Evolutionary conservation across 495 filamentous ascomycete genomes (phyloP), one percentile per base, ranked within the genome.

Genomic region (Chaetomium tenue): DNA sequence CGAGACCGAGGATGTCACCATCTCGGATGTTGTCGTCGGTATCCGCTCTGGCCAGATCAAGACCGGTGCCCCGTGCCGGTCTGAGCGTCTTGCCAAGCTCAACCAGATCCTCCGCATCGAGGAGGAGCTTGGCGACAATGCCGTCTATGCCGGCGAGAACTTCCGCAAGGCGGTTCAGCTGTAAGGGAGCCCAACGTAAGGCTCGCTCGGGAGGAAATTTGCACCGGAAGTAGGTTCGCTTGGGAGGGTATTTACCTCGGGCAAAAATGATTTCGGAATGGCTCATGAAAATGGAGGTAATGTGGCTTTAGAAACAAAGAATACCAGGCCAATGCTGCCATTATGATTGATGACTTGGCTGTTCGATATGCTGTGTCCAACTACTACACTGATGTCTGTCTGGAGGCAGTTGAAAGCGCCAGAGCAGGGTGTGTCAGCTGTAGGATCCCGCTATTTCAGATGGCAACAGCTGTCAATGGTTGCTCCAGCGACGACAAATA

Each of bases 71-170:
- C 94, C 94, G 65, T 88, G 87, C 75, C 84, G 95, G 68, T 97
- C 93, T 61, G 95, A 99, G 87, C 92, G 95, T 83, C 85, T 98
- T 66, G 94, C 95, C 72, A 99, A 99, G 87, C 90, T 99, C 72
- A 98, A 99, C 89, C 95, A 97, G 83, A 97, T 99, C 77, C 91
- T 99, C 77, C 89, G 95, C 73, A 99, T 99, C 71, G 95, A 98
- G 88, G 95, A 99, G 84, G 95, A 99, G 85, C 89, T 99, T 61
- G 93, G 92, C 71, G 81, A 83, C 71, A 89, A 94, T 69, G 95
- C 94, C 69, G 71, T 97, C 79, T 99, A 91, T 75, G 93, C 92
- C 69, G 95, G 95, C 68, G 79, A 83, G 65, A 91, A 92, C 65
- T 99, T 97, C 91, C 88, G 92, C 79, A 91, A 79, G 69, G 82